Evolutionary conservation across 371 early-diverging fungal species (phyloP).

Genomic region (Fennellomyces sp.): DNA sequence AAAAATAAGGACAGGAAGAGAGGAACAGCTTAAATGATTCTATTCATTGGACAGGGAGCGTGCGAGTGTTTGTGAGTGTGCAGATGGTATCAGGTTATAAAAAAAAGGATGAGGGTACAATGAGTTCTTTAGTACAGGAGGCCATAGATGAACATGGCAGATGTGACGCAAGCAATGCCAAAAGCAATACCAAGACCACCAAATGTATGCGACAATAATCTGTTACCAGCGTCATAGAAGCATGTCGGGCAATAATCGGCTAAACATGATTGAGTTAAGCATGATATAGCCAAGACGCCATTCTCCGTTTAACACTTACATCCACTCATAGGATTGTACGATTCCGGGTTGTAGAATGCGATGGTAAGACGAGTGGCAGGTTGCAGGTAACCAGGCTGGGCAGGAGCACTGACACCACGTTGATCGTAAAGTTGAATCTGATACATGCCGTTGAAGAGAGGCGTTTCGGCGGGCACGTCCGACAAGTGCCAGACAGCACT

Average conservation of each 20-base stretch:
- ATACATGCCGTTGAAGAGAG: constrained; percentile 49
- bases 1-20: too few relatives aligned
- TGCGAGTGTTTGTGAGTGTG: too few relatives aligned
- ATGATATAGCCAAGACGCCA: too few relatives aligned
- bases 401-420: constrained; percentile 37
- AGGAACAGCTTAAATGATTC: too few relatives aligned
- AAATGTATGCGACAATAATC: constrained; percentile 19
- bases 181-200: constrained; percentile 37
- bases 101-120: neutral
- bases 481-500: constrained; percentile 49
- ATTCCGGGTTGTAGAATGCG: constrained; percentile 45
- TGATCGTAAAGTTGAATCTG: constrained; percentile 51
- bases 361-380: constrained; percentile 38
- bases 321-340: constrained; percentile 19
- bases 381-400: constrained; percentile 40
- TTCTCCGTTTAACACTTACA: too few relatives aligned
- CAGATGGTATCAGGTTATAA: neutral
- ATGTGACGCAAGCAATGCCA: constrained; percentile 38
- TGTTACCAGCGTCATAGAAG: constrained; percentile 39
- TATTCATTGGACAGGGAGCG: too few relatives aligned
- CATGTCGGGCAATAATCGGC: constrained; percentile 46
- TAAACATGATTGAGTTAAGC: constrained; percentile 8
- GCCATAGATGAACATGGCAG: constrained; percentile 37
- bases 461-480: constrained; percentile 40
- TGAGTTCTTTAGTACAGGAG: constrained; percentile 22